Percentiles rank a stretch among this genome's conserved stretches.
phyloP scores from a whole-genome alignment of 345 rosid genomes.

The Bruguiera parviflora region DNA sequence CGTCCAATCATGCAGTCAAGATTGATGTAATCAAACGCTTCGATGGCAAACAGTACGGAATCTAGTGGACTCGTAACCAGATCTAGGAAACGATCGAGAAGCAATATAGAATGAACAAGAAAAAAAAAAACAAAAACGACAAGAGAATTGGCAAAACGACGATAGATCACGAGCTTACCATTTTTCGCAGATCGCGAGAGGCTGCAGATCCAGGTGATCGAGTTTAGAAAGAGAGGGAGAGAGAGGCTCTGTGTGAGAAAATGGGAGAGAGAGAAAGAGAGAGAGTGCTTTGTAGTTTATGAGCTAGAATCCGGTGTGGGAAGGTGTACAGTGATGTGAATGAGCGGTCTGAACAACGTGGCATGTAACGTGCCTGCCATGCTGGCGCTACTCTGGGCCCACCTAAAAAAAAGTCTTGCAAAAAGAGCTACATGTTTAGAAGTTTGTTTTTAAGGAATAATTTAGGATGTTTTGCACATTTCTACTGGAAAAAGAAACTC shows the following conservation, averaged over 20 bases:
- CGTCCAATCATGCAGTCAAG: neutral
- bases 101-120: neutral
- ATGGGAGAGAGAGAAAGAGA: neutral
- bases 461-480: too few relatives aligned
- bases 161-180: conserved; percentile 25
- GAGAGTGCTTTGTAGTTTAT: neutral
- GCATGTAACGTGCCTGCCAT: neutral
- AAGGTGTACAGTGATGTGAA: too few relatives aligned
- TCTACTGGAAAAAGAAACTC: too few relatives aligned
- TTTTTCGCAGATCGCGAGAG: conserved; percentile 24
- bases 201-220: conserved; percentile 21
- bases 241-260: neutral
- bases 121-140: neutral
- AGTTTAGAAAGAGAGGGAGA: neutral
- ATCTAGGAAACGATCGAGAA: conserved; percentile 13
- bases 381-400: neutral
- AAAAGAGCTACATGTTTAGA: too few relatives aligned
- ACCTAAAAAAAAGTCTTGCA: too few relatives aligned
- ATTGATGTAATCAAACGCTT: neutral
- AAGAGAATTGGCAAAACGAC: neutral
- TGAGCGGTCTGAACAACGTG: too few relatives aligned
- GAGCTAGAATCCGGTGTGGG: too few relatives aligned
- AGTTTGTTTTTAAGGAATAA: too few relatives aligned
- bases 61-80: conserved; percentile 17
- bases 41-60: conserved; percentile 4